Base-by-base conservation (phyloP, 257 asterid species). In the Plantago elongata region DNA sequence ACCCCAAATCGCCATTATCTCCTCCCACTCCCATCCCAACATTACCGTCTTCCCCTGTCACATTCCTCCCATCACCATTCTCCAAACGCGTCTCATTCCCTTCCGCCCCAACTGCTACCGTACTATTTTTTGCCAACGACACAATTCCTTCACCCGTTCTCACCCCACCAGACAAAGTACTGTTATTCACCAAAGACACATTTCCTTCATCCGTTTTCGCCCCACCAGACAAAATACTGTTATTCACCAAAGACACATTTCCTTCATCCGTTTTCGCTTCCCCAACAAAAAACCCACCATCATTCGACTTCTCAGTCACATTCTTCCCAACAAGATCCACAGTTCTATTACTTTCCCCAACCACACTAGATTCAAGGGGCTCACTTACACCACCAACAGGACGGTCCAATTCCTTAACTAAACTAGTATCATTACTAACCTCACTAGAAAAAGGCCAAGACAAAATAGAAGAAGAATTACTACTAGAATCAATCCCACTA, bases 371-470 rank as follows among this genome's bases (percentile, higher is more conserved):
- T 68, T 63, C 54, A 67, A 78, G 74, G 78, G 78, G 71, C 65
- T 63, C 78, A 50, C 74, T 63, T 51, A 58, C 42, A 37, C 47
- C 38, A 34, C 38, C 43, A 57, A 22, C 47, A 59, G 60, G 45
- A 17, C 22, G 59, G 13, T 51, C 64, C 69, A 67, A 42, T 34
- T 49, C 62, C 42, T 57, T 72, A n/a, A 51, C 46, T 58, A 45
- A 1, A 44, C 22, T 37, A 66, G 60, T 65, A 66, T 51, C 51
- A 69, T 60, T 48, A 50, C 77, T 51, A 43, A 80, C 57, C 7
- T 9, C 43, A 61, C 54, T 56, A 47, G 74, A 69, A 54, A 77
- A 75, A 1, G 80, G 81, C 90, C 95, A 79, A 34, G 78, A 69
- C 13, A 65, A 46, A 30, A 62, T 40, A 15, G 82, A 51, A 62